Conservation (phyloP, 768 basidiomycete genomes). For the Astraeus odoratus region DNA sequence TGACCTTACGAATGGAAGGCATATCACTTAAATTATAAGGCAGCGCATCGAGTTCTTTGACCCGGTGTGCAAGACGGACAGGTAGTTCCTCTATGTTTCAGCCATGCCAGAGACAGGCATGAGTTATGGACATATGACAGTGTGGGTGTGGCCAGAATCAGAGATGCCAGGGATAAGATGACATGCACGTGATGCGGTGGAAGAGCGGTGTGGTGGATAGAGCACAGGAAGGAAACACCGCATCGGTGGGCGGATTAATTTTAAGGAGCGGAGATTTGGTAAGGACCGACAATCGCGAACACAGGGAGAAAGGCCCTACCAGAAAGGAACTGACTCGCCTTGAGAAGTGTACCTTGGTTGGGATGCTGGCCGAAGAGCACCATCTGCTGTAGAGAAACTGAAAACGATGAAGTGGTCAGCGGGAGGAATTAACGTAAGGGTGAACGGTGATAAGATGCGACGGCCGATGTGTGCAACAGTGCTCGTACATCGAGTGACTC, state of each 20-base stretch:
- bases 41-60: conserved; percentile 90
- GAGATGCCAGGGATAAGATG: too few species aligned
- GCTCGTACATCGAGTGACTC: too few species aligned
- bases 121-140: neutral
- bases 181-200: too few species aligned
- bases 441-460: neutral
- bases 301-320: conserved; percentile 38
- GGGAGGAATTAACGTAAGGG: conserved; percentile 5
- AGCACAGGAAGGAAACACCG: too few species aligned
- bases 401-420: too few species aligned
- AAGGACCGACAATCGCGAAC: neutral
- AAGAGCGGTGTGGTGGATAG: too few species aligned
- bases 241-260: too few species aligned
- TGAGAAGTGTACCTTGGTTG: conserved; percentile 87
- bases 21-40: conserved; percentile 88
- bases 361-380: conserved; percentile 96
- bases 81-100: conserved; percentile 75
- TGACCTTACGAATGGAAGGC: conserved; percentile 90
- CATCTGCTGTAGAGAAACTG: conserved; percentile 97
- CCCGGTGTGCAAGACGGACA: conserved; percentile 89
- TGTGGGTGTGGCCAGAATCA: neutral
- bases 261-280: neutral
- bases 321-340: conserved; percentile 82
- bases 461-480: too few species aligned
- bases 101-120: neutral